phyloP scores from a whole-genome alignment of 768 basidiomycete genomes.

The Pleurotus platypus region DNA sequence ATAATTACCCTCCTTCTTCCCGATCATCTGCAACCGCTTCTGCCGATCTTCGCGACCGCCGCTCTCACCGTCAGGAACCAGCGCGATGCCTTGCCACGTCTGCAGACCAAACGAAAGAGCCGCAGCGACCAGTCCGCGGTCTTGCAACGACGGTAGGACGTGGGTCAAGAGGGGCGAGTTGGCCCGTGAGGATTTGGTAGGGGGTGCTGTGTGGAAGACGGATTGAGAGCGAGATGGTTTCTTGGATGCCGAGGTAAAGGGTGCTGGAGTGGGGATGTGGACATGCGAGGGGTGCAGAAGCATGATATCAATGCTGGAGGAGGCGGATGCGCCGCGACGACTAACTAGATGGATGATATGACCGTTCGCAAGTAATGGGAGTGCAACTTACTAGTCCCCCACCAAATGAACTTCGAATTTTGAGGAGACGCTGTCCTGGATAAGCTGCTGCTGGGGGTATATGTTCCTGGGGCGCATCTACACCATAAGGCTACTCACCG shows the following conservation, averaged over 20 bases:
- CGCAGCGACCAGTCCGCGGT: conserved; percentile 42
- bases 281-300: conserved; percentile 43
- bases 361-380: not conserved
- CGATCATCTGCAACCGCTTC: conserved; percentile 24
- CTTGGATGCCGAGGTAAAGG: conserved; percentile 15
- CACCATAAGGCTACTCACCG: conserved; percentile 29
- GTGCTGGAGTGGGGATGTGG: conserved; percentile 34
- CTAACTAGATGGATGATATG: conserved; percentile 24
- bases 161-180: conserved; percentile 28
- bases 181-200: conserved; percentile 1
- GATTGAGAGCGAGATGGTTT: not conserved
- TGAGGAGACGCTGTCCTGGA: conserved; percentile 39
- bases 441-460: conserved; percentile 37
- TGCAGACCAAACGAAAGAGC: conserved; percentile 24
- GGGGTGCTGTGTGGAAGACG: conserved; percentile 6
- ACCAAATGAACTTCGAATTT: conserved; percentile 48
- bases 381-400: conserved; percentile 52
- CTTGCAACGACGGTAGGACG: conserved; percentile 38
- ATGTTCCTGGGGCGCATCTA: not conserved
- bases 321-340: conserved; percentile 39
- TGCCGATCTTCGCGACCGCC: conserved; percentile 18
- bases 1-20: conserved; percentile 31
- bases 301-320: conserved; percentile 37
- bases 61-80: conserved; percentile 34
- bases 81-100: conserved; percentile 51